Conservation (phyloP, 352 stramenopile genomes). For the Phytophthora constricta region DNA sequence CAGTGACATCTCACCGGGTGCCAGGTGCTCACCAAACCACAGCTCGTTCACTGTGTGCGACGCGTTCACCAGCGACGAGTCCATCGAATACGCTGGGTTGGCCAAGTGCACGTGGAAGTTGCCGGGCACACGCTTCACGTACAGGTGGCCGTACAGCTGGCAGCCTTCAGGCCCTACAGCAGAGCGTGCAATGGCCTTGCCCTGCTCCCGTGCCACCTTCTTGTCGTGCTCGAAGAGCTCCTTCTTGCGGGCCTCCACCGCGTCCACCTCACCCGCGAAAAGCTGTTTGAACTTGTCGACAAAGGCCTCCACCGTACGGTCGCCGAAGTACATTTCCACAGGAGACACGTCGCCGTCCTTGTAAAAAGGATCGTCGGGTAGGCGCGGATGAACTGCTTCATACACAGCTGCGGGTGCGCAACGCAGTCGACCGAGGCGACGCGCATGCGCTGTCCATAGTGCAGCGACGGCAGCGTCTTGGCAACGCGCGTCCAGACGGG, state of each 20-base stretch:
- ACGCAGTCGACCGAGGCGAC: conserved; percentile 95
- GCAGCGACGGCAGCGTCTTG: conserved; percentile 89
- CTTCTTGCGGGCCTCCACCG: conserved; percentile 88
- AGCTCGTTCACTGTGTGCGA: conserved; percentile 97
- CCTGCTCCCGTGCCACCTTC: conserved; percentile 69
- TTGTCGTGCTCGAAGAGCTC: conserved; percentile 95
- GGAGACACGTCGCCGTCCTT: conserved; percentile 91
- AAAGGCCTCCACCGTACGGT: conserved; percentile 93
- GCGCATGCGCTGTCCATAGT: conserved; percentile 83
- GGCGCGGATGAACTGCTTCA: conserved; percentile 95
- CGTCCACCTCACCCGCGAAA: conserved; percentile 77
- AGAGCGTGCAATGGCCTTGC: conserved; percentile 61
- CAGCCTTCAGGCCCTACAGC: conserved; percentile 77
- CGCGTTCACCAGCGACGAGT: conserved; percentile 91
- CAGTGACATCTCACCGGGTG: conserved; percentile 54
- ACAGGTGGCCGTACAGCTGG: conserved; percentile 77
- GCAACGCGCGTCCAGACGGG: conserved; percentile 96
- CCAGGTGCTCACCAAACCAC: conserved; percentile 92
- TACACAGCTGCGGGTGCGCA: conserved; percentile 91
- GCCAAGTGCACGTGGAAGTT: conserved; percentile 99
- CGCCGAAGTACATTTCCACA: conserved; percentile 96
- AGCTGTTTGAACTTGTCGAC: conserved; percentile 92
- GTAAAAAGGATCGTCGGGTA: conserved; percentile 97
- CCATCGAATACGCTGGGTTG: conserved; percentile 94
- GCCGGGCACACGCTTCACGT: conserved; percentile 94